Conservation (phyloP, 2,329 filamentous ascomycete species). For the Colletotrichum musae region DNA sequence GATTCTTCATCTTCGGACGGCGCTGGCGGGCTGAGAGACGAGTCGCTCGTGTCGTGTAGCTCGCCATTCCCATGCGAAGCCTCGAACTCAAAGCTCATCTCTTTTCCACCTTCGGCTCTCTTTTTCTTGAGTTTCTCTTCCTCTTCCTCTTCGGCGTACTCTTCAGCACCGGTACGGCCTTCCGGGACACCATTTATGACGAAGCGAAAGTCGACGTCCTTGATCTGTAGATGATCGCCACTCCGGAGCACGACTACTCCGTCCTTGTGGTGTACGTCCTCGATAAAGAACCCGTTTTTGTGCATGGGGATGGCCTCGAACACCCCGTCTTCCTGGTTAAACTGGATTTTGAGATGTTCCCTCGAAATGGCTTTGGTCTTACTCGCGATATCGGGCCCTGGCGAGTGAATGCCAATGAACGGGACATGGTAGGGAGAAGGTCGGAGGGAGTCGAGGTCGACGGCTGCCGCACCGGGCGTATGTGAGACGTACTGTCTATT, state of each 20-base stretch:
- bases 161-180: slow-evolving; percentile 72
- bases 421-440: slow-evolving; percentile 75
- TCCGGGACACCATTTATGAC: slow-evolving; percentile 75
- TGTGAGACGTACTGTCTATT: slow-evolving; percentile 74
- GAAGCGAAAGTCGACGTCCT: slow-evolving; percentile 78
- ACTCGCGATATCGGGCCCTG: slow-evolving; percentile 70
- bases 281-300: slow-evolving; percentile 78
- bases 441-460: slow-evolving; percentile 72
- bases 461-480: slow-evolving; percentile 70
- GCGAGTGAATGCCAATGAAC: slow-evolving; percentile 81
- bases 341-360: slow-evolving; percentile 80
- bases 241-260: slow-evolving; percentile 72
- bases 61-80: slow-evolving; percentile 71
- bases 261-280: slow-evolving; percentile 71
- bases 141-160: slow-evolving; percentile 65
- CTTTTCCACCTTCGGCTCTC: slow-evolving; percentile 72
- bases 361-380: slow-evolving; percentile 82
- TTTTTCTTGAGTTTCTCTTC: slow-evolving; percentile 62
- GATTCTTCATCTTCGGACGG: slow-evolving; percentile 54
- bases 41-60: slow-evolving; percentile 68
- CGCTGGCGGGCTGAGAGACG: slow-evolving; percentile 60
- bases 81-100: slow-evolving; percentile 83
- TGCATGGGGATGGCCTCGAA: slow-evolving; percentile 76
- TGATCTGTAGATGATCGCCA: slow-evolving; percentile 79
- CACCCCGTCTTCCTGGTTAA: slow-evolving; percentile 72